Conservation (phyloP, 768 basidiomycete genomes). For the Termitomyces sp. region DNA sequence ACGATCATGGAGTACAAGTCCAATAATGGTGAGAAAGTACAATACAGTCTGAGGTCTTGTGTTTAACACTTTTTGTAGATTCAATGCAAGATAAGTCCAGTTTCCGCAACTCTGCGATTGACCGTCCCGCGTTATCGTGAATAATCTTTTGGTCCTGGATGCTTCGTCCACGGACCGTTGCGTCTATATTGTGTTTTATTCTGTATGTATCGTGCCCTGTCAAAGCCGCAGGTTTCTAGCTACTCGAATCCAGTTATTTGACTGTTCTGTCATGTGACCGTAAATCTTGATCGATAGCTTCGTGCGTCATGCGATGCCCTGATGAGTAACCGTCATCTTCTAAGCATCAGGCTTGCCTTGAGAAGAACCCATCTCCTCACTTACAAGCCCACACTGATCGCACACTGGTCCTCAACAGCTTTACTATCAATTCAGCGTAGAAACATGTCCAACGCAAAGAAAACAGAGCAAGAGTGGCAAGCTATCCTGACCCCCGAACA, state of each 20-base stretch:
- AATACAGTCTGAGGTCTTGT: neutral
- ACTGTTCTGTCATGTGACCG: neutral
- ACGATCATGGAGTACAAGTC: constrained; percentile 95
- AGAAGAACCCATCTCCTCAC: constrained; percentile 1
- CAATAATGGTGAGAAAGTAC: constrained; percentile 61
- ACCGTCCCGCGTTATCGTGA: constrained; percentile 30
- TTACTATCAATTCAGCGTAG: constrained; percentile 11
- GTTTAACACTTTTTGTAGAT: constrained; percentile 37
- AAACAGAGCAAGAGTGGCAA: constrained; percentile 80
- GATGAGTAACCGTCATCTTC: constrained; percentile 6
- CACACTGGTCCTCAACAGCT: neutral
- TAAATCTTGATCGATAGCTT: neutral
- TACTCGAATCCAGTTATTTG: too few relatives aligned
- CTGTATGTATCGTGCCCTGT: neutral
- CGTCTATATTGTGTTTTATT: neutral
- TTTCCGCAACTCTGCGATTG: constrained; percentile 64
- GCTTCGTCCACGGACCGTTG: neutral
- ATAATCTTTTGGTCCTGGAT: neutral
- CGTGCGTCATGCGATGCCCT: neutral
- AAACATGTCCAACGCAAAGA: constrained; percentile 33
- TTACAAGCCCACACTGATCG: neutral
- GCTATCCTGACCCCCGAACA: constrained; percentile 78
- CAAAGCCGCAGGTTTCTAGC: neutral
- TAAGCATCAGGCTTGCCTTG: constrained; percentile 3
- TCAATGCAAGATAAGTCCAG: constrained; percentile 88